Conservation (phyloP, 2,329 filamentous ascomycete genomes). For the Cercospora sp. region DNA sequence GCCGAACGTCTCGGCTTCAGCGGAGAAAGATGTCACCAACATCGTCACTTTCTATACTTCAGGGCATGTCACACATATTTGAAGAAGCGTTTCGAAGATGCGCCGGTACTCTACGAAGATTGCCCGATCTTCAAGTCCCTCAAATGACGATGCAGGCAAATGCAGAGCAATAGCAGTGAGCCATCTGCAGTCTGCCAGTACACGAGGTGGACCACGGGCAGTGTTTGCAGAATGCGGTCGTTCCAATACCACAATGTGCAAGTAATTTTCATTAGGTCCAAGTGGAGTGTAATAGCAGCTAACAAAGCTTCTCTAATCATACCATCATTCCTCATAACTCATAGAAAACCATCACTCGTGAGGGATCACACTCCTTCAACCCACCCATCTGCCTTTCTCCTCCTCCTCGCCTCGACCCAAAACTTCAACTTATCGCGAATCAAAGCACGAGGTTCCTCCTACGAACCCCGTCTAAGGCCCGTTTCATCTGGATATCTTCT, state of each 20-base stretch:
- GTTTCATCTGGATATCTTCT: conserved; percentile 21
- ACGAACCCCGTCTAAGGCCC: conserved; percentile 11
- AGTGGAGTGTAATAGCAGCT: not conserved
- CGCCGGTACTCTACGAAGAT: not conserved
- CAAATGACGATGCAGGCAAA: not conserved
- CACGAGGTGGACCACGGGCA: too few species aligned
- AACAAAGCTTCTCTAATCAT: not conserved
- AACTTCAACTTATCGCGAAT: conserved; percentile 8
- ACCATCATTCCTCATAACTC: not conserved
- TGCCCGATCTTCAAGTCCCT: not conserved
- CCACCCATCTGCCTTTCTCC: not conserved
- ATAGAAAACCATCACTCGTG: not conserved
- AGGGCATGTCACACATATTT: not conserved
- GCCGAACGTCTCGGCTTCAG: not conserved
- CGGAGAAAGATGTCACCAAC: not conserved
- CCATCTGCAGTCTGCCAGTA: not conserved
- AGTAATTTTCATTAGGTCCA: not conserved
- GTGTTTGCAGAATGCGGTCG: too few species aligned
- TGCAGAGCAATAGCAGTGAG: not conserved
- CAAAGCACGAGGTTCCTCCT: conserved; percentile 12
- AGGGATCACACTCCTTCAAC: not conserved
- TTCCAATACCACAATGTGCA: too few species aligned
- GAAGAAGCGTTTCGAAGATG: not conserved
- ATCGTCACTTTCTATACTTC: not conserved
- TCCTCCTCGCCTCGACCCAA: conserved; percentile 10